Evolutionary conservation across 2,329 filamentous ascomycete species (phyloP), one percentile per base, ranked within the genome.

Genomic region (Arthroderma sp.): DNA sequence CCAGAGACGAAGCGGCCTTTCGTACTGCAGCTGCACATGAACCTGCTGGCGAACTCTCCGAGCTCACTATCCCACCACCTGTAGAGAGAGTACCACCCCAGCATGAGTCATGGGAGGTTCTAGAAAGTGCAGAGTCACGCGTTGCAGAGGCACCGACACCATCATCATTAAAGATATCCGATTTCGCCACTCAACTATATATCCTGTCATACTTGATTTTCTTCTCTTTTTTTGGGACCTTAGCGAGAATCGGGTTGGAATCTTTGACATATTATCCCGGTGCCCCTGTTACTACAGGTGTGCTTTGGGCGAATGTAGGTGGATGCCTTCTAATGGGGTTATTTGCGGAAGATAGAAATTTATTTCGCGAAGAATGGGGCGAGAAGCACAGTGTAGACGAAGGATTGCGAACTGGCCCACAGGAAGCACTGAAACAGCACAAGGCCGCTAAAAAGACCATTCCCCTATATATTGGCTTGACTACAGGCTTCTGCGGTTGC

Each of bases 281-380:
- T 22, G 77, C 83, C 0, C 86, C 87, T 0, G 69, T 91, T 22
- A 68, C 77, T 4, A 88, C 85, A 45, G 74, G 78, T 42, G 80
- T 83, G 1, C 64, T 94, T 22, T 96, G 89, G 89, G 81, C 87
- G 48, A 95, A 96, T 56, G 81, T 94, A 39, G 77, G 71, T 1
- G 89, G 89, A 1, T 83, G 83, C 45, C 58, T 93, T 0, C 53
- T 94, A 47, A 83, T 96, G 77, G 89, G 91, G 2, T 93, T 94
- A 57, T 71, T 95, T 2, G 68, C 76, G 6, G 85, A 94, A 64
- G 86, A 94, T 56, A 72, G 77, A 50, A 79, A 74, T 54, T 66
- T 94, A 5, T 93, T 94, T 60, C 75, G 74, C 29, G 65, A 77
- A 47, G 80, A 83, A 64, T 81, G 76, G 75, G 78, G 76, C 3